Evolutionary conservation across 495 filamentous ascomycete genomes (phyloP), one percentile per base, ranked within the genome.

Genomic region (Hypoxylon cercidicola): DNA sequence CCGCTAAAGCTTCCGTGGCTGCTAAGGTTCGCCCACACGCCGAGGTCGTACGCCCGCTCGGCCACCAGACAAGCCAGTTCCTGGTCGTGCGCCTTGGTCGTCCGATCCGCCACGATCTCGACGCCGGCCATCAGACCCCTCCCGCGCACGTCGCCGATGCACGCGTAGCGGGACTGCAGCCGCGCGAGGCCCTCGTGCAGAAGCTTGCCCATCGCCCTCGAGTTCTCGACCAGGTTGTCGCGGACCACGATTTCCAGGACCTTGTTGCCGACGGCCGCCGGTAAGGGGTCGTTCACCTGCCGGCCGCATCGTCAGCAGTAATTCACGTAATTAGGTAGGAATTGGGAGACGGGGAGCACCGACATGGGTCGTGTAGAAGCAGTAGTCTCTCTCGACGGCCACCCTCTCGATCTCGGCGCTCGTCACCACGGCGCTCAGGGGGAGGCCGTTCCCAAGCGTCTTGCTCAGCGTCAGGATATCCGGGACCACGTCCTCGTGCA

Each of bases 141-240:
- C 2, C 85, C 84, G 10, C 84, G 78, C 1, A 87, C 78, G 53
- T 85, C 83, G 6, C 84, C 83, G 49, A 87, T 85, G 57, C 81
- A 85, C 37, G 78, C 78, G 62, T 84, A 84, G 45, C 80, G 79
- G 25, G 65, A 23, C 47, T 80, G 68, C 3, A 87, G 65, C 19
- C 62, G 63, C n/a, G 66, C 40, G 2, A 85, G 74, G 1, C 81
- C 79, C 2, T 67, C 69, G 12, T 77, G 77, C 0, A 86, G 69
- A 16, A 77, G 66, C 2, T 61, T 69, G 7, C 84, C 84, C 1
- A 75, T 74, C 39, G 70, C 70, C 1, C 69, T 37, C 1, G 84
- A 72, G 6, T 72, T 72, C 21, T 74, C 41, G 18, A 79, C 78
- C 25, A 86, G 53, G 25, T 75, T 60, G 53, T 87, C 85, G 0